Base-by-base conservation (phyloP, 768 basidiomycete species). In the Lyophyllum decastes region DNA sequence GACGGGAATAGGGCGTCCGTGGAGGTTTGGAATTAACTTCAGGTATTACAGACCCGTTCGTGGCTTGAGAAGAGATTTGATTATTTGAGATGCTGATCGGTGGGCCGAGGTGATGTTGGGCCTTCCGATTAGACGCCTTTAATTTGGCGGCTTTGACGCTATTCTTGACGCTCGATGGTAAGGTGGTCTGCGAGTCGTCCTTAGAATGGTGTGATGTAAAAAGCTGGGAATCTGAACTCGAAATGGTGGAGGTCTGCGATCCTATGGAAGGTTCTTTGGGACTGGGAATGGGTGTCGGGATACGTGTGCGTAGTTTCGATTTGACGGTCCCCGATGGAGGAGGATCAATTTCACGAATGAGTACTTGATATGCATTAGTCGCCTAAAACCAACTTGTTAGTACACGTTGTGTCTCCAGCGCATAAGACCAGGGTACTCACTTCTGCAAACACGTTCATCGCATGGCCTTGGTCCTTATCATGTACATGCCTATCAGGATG, bases 401-500 rank as follows among this genome's bases (percentile, higher is more conserved):
- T 16, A 44, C 45, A 54, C 30, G 46, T 44, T 54, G 51, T 44
- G 7, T n/a, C 8, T 26, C 7, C 21, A 21, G 14, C 44, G 12
- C 16, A 22, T 16, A 14, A 12, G 21, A 30, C 10, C 21, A 21
- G 14, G 43, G 60, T 34, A 55, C 74, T 55, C 68, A 86, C 87
- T 74, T 88, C 79, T 48, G 83, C 76, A 70, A 88, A 88, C 64
- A 76, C 76, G 61, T 78, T 76, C 50, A 80, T 79, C 17, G 84
- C 83, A 46, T 69, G 67, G 55, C 85, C 81, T 65, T 80, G 83
- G 58, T 80, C 76, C 25, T 75, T 69, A 21, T 69, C 78, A 68
- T 84, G 83, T 52, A 68, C 78, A 69, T 85, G 83, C 58, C 84
- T 85, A 71, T 88, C 86, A 60, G 86, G 86, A 62, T 88, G 86